These are phyloP conservation scores for Penicillium italicum DNA, from an alignment of 2,329 filamentous ascomycete genomes.

Conservation along the genomic window DNA sequence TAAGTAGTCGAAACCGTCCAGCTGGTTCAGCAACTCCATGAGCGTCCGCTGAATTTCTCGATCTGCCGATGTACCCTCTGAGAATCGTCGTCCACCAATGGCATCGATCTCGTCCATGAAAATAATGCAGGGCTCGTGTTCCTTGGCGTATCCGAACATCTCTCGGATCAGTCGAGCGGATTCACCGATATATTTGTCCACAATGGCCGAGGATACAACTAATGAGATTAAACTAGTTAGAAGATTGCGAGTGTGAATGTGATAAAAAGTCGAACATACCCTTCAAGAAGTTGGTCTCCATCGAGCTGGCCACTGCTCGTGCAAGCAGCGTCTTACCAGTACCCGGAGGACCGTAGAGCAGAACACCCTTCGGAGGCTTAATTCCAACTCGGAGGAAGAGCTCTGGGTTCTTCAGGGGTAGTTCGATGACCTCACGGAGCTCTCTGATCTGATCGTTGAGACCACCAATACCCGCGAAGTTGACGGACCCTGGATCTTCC, in stretches of 20 bases:
- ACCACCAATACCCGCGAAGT: conserved; percentile 95
- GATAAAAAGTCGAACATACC: conserved; percentile 52
- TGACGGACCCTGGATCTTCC: conserved; percentile 95
- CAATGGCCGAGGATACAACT: conserved; percentile 98
- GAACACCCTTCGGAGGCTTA: conserved; percentile 95
- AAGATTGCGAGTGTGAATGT: background rate
- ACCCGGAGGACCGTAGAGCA: conserved; percentile 92
- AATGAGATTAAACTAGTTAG: conserved; percentile 3
- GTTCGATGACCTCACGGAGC: conserved; percentile 92
- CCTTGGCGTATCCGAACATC: conserved; percentile 99
- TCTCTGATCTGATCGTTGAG: conserved; percentile 98
- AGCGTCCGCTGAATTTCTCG: conserved; percentile 96
- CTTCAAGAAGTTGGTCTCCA: conserved; percentile 98
- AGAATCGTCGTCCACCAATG: conserved; percentile 94
- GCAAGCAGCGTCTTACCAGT: conserved; percentile 96
- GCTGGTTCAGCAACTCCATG: conserved; percentile 97
- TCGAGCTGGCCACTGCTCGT: conserved; percentile 87
- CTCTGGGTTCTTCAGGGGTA: conserved; percentile 97
- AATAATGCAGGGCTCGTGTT: conserved; percentile 99
- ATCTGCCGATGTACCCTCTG: conserved; percentile 94
- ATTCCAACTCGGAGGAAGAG: conserved; percentile 95
- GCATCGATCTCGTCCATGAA: conserved; percentile 99
- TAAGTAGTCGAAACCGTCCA: conserved; percentile 98
- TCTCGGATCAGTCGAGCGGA: conserved; percentile 95
- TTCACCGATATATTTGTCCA: conserved; percentile 99